phyloP scores from a whole-genome alignment of 441 rosid genomes.

The Pelargonium australe region DNA sequence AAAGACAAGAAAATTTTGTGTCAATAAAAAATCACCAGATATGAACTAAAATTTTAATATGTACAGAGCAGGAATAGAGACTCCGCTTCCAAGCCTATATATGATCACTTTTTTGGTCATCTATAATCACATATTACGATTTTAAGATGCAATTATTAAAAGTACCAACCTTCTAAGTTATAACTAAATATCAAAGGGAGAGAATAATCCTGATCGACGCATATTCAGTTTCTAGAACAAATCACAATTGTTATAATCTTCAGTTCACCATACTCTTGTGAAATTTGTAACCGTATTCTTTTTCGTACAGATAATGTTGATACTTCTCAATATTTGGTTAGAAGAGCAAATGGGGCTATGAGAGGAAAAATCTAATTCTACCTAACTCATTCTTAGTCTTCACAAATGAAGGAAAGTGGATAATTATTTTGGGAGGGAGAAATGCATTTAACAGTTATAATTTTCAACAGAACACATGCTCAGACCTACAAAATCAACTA shows the following conservation, averaged over 20 bases:
- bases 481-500: conserved; percentile 6
- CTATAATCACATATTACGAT: background rate
- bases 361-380: too few relatives aligned
- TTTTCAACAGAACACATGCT: background rate
- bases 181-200: background rate
- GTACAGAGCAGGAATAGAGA: background rate
- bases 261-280: background rate
- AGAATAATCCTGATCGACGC: too few relatives aligned
- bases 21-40: background rate
- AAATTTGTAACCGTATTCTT: background rate
- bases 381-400: too few relatives aligned
- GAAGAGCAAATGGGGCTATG: too few relatives aligned
- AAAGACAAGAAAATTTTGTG: background rate
- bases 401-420: too few relatives aligned
- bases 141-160: background rate
- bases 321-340: background rate
- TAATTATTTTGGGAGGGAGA: too few relatives aligned
- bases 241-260: background rate
- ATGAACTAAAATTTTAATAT: background rate
- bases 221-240: background rate
- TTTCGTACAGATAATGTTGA: background rate
- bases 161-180: background rate
- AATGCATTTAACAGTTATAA: too few relatives aligned
- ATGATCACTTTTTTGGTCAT: background rate
- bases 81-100: background rate